Conservation (phyloP, 495 filamentous ascomycete species). For the Penicillium tannophilum region DNA sequence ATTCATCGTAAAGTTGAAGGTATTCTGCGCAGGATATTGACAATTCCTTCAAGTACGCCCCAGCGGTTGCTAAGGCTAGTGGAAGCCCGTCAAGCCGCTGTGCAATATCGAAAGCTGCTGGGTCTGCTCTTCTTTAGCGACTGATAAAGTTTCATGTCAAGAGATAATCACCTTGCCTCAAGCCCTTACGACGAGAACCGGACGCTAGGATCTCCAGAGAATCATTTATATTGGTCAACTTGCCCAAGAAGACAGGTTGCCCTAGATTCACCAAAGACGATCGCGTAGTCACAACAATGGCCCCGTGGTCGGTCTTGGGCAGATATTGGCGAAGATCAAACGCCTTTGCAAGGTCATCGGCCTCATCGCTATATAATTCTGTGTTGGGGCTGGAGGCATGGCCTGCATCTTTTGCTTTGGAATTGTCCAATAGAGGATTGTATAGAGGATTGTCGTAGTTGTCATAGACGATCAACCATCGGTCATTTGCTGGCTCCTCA, state of each 20-base stretch:
- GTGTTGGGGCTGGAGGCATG: neutral
- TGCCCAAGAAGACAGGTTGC: neutral
- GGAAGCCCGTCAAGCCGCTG: conserved; percentile 1
- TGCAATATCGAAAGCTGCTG: neutral
- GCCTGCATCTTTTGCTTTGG: too few species aligned
- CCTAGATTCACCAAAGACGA: neutral
- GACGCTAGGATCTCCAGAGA: neutral
- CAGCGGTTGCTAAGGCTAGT: conserved; percentile 2
- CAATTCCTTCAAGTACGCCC: neutral
- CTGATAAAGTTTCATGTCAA: neutral
- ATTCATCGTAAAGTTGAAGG: neutral
- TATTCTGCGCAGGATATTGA: neutral
- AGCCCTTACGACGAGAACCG: neutral
- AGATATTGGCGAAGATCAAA: neutral
- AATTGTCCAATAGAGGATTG: neutral
- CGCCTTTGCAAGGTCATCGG: neutral
- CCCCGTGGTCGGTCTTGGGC: conserved; percentile 1
- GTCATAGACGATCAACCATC: neutral
- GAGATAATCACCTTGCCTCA: neutral
- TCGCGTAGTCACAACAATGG: conserved; percentile 1
- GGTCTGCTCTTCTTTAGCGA: neutral
- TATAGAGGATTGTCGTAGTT: neutral
- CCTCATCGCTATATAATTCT: neutral
- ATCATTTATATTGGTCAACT: neutral
- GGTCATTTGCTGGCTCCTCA: neutral